These are phyloP conservation scores for Coemansia umbellata DNA, from an alignment of 192 early-diverging fungal species.

Conservation along the genomic window DNA sequence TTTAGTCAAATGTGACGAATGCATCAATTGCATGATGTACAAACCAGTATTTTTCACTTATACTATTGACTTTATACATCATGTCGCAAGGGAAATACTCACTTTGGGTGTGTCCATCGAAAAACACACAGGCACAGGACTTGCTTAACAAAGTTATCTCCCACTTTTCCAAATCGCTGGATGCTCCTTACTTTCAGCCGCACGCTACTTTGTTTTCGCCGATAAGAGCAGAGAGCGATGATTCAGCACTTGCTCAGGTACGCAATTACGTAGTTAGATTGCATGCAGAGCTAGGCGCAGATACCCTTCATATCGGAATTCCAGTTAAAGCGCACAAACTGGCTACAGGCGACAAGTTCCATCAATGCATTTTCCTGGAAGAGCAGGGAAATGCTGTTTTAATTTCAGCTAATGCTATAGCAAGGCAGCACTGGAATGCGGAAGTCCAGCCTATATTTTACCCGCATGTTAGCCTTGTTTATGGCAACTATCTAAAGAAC, in stretches of 20 bases:
- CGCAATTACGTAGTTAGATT: conserved; percentile 7
- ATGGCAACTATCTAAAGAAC: conserved; percentile 7
- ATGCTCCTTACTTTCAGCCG: conserved; percentile 16
- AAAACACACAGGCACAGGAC: background rate
- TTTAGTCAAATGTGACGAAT: background rate
- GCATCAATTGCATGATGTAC: background rate
- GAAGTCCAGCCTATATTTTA: conserved; percentile 7
- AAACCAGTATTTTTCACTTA: background rate
- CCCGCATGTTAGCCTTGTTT: conserved; percentile 38
- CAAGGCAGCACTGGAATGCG: conserved; percentile 24
- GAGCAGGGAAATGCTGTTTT: background rate
- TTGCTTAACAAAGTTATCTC: conserved; percentile 7
- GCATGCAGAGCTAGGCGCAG: conserved; percentile 1
- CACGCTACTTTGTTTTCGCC: conserved; percentile 38
- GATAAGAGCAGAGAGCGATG: conserved; percentile 15
- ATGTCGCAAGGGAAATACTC: conserved; percentile 22
- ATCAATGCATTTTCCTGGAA: conserved; percentile 36
- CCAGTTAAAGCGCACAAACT: conserved; percentile 5
- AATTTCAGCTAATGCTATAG: conserved; percentile 12
- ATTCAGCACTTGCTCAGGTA: conserved; percentile 11
- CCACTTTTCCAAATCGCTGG: conserved; percentile 4
- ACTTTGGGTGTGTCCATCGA: conserved; percentile 40
- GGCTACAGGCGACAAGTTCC: conserved; percentile 13
- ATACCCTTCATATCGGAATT: conserved; percentile 4
- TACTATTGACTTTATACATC: background rate